phyloP scores from a whole-genome alignment of 257 asterid species.

The Forsythia viridissima region DNA sequence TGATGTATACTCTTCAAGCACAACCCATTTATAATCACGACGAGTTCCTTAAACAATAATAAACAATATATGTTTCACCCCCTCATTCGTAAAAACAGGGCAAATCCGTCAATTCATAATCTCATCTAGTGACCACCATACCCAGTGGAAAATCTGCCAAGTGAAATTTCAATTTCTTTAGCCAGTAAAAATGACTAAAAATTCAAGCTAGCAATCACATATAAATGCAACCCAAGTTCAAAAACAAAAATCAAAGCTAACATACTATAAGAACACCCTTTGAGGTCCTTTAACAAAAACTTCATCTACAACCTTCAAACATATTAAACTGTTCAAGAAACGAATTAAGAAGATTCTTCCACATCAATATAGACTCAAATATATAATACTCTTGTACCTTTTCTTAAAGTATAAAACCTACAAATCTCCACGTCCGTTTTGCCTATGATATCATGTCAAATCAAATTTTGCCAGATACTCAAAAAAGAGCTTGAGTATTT shows the following conservation, averaged over 20 bases:
- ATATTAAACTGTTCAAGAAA: neutral
- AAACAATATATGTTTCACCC: neutral
- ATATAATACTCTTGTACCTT: too few relatives aligned
- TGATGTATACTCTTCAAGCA: constrained; percentile 1
- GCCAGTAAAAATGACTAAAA: neutral
- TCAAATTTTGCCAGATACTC: too few relatives aligned
- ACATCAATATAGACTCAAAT: too few relatives aligned
- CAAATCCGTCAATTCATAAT: neutral
- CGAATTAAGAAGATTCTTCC: too few relatives aligned
- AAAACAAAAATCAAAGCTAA: neutral
- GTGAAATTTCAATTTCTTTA: neutral
- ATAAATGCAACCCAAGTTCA: neutral
- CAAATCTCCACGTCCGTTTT: too few relatives aligned
- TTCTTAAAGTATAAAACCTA: too few relatives aligned
- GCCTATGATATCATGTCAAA: too few relatives aligned
- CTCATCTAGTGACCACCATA: neutral
- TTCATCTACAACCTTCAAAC: neutral
- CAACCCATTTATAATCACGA: neutral
- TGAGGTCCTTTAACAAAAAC: neutral
- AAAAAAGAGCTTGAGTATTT: too few relatives aligned
- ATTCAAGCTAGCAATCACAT: neutral
- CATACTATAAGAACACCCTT: neutral
- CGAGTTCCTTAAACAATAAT: neutral
- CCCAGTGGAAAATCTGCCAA: neutral
- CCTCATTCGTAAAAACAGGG: neutral